These are phyloP conservation scores for Eimeria mitis DNA, from an alignment of 169 alveolate species.

Conservation along the genomic window DNA sequence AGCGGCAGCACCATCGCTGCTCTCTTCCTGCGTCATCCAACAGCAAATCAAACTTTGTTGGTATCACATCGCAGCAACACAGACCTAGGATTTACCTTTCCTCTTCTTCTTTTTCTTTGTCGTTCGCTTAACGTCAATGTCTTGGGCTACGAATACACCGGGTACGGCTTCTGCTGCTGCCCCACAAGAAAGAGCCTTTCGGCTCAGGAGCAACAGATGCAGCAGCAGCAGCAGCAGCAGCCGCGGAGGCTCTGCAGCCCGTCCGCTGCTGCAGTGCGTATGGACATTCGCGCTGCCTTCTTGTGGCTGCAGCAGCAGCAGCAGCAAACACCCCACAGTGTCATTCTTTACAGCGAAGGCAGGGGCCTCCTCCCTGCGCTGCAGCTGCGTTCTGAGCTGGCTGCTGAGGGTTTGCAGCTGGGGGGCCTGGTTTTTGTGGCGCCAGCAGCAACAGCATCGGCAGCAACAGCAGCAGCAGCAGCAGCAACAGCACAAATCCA, in stretches of 20 bases:
- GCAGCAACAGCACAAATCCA: background rate
- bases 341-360: slow-evolving; percentile 62
- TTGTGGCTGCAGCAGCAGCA: slow-evolving; percentile 66
- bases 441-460: slow-evolving; percentile 29
- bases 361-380: slow-evolving; percentile 50
- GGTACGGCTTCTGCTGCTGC: slow-evolving; percentile 63
- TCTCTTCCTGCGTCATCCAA: slow-evolving; percentile 90
- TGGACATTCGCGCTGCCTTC: slow-evolving; percentile 51
- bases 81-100: slow-evolving; percentile 32
- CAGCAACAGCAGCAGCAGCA: slow-evolving; percentile 25
- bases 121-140: slow-evolving; percentile 52
- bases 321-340: slow-evolving; percentile 71
- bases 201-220: slow-evolving; percentile 11
- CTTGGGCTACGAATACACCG: slow-evolving; percentile 45
- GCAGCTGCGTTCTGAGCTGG: slow-evolving; percentile 42
- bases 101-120: slow-evolving; percentile 10
- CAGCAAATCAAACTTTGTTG: slow-evolving; percentile 29
- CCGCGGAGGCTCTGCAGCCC: slow-evolving; percentile 58
- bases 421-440: slow-evolving; percentile 64
- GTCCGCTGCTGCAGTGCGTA: slow-evolving; percentile 27
- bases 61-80: slow-evolving; percentile 58
- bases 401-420: slow-evolving; percentile 54
- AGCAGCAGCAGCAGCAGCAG: slow-evolving; percentile 57
- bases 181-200: background rate
- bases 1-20: slow-evolving; percentile 67